A percentile compares a stretch with the other conserved stretches of the same genome.
Evolutionary conservation across 2,329 filamentous ascomycete species (phyloP).

Genomic region (Monilinia vaccinii-corymbosi): DNA sequence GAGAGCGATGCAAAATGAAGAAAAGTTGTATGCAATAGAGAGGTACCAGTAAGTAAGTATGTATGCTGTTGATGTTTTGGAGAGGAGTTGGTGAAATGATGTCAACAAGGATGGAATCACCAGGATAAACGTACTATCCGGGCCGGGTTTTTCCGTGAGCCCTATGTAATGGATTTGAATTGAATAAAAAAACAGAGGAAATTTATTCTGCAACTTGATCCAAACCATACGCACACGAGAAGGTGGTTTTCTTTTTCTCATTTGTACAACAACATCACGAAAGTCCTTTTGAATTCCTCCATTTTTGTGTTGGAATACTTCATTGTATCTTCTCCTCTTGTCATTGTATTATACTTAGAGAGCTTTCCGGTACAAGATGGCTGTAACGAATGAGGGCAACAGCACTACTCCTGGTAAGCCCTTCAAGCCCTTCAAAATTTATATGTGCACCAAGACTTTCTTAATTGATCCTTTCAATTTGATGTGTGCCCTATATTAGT

Average conservation of each 20-base stretch:
- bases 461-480: background rate
- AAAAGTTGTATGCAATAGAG: background rate
- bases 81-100: background rate
- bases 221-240: background rate
- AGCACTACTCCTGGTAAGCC: constrained; percentile 24
- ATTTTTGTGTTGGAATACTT: background rate
- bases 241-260: background rate
- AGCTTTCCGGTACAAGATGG: constrained; percentile 19
- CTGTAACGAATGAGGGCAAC: constrained; percentile 24
- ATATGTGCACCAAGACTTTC: background rate
- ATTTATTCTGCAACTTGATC: background rate
- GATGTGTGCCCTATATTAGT: background rate
- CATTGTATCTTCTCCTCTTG: background rate
- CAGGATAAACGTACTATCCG: background rate
- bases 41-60: background rate
- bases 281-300: background rate
- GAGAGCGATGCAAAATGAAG: background rate
- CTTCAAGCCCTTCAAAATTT: background rate
- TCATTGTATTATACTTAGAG: constrained; percentile 7
- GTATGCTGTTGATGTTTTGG: background rate
- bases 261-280: constrained; percentile 3
- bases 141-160: constrained; percentile 4
- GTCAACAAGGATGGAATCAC: background rate
- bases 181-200: background rate
- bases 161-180: background rate